Base-by-base conservation (phyloP, 345 rosid species). In the Salix purpurea region DNA sequence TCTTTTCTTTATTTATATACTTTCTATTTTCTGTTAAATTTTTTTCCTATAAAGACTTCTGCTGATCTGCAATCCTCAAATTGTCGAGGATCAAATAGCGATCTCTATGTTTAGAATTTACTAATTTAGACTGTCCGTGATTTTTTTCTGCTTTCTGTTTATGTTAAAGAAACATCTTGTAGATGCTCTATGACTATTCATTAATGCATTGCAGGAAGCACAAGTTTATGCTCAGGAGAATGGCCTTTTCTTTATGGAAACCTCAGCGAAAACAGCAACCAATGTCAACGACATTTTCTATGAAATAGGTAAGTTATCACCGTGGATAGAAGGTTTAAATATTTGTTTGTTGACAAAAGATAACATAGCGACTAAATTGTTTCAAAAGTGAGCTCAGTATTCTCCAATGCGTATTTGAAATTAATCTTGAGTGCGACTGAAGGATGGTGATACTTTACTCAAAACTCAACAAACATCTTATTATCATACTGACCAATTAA, bases 231-330 rank as follows among this genome's bases (percentile, higher is more conserved):
- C 96, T 26, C 90, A 84, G 84, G 97, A 91, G 83, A 88, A 88
- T 82, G 89, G 88, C 79, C 90, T 92, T 66, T 88, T 92, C 90
- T 92, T 92, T 84, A 84, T 91, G 88, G 97, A 92, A 82, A 87
- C 96, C 70, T 92, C 97, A 46, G 97, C 97, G 1, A 92, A 92
- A 83, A 84, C 90, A 9, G 91, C 97, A 26, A 74, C 78, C 13
- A 92, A 92, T 77, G 97, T 90, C 79, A 91, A 91, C 81, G 92
- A 90, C 75, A 85, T 92, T 75, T 92, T 92, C 67, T 86, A 89
- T 76, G 94, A 92, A 85, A 91, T 92, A 67, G 97, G 97, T 92
- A 71, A 2, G 42, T 6, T 65, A 13, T 46, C 60, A 54, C 12
- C 44, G 24, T 44, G 30, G 42, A 74, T n/a, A n/a, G 16, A 23